Percentiles rank a stretch among this genome's conserved stretches.
phyloP scores from a whole-genome alignment of 2,329 filamentous ascomycete genomes.

The Hypoxylon sp. region DNA sequence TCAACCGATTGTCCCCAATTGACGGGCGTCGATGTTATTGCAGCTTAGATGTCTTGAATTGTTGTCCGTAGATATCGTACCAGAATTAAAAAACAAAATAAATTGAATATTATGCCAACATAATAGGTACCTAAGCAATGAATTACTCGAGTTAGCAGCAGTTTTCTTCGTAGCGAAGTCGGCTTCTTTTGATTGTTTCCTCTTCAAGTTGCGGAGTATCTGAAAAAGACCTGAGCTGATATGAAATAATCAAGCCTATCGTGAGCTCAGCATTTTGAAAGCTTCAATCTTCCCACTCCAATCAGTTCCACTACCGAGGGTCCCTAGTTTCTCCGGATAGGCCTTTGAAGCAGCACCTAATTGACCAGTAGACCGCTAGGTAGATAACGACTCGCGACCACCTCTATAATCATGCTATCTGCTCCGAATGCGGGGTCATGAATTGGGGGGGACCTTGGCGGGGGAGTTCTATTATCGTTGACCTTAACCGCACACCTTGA shows the following conservation, averaged over 20 bases:
- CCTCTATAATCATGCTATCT: slow-evolving; percentile 4
- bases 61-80: slow-evolving; percentile 4
- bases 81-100: slow-evolving; percentile 12
- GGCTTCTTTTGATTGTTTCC: slow-evolving; percentile 24
- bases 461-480: slow-evolving; percentile 16
- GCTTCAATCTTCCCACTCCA: slow-evolving; percentile 19
- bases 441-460: slow-evolving; percentile 2
- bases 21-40: slow-evolving; percentile 10
- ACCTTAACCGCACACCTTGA: slow-evolving; percentile 8
- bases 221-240: slow-evolving; percentile 17
- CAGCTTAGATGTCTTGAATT: not conserved
- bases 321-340: slow-evolving; percentile 21
- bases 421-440: slow-evolving; percentile 41
- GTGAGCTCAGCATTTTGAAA: slow-evolving; percentile 37
- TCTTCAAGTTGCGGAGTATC: slow-evolving; percentile 23
- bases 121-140: slow-evolving; percentile 15
- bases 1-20: slow-evolving; percentile 18
- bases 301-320: slow-evolving; percentile 1
- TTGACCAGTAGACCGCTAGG: slow-evolving; percentile 1
- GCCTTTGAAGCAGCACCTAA: slow-evolving; percentile 3
- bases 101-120: slow-evolving; percentile 29
- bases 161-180: slow-evolving; percentile 27
- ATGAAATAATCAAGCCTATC: slow-evolving; percentile 39
- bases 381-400: not conserved
- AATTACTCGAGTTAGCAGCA: not conserved